Evolutionary conservation across 306 rosid genomes (phyloP), one percentile per base, ranked within the genome.

Genomic region (Styphnolobium japonicum): DNA sequence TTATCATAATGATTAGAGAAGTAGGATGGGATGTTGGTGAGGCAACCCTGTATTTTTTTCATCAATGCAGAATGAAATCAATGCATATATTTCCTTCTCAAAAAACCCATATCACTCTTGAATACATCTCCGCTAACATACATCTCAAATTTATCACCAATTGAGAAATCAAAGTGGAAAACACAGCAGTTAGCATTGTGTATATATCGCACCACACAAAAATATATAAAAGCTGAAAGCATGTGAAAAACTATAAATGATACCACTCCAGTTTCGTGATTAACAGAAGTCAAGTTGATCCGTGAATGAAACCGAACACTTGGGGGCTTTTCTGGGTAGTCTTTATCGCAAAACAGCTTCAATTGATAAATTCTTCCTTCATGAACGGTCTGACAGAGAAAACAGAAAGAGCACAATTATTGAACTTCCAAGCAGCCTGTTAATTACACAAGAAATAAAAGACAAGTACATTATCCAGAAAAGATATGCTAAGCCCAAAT

Each of bases 211-310:
- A 18, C 2, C 3, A 21, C 55, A 37, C 34, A 65, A 33, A 77
- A 71, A n/a, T 27, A 62, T 39, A 62, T 37, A 45, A 34, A 39
- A 43, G 67, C 48, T 45, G 69, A 83, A 64, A 49, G 58, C 64
- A 77, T 33, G 60, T 22, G 64, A 61, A 45, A 72, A 72, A 69
- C 71, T 63, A n/a, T 60, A 84, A 82, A 49, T 79, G 79, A 83
- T 96, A 96, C 99, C 96, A 90, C 94, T 85, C 99, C 99, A 81
- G 93, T 91, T 91, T 96, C 99, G 82, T 96, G 99, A 89, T 90
- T 96, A 75, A 96, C 98, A 78, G 97, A 93, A 68, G 98, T 90
- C 97, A 93, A 90, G 84, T 96, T 96, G 87, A 96, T 66, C 76
- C 99, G 89, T 39, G 99, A 96, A 90, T 96, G 99, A 83, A 96